Percentiles rank a stretch among this genome's conserved stretches.
Conservation (phyloP, 2,329 filamentous ascomycete genomes). For the Penicillium sp. region DNA sequence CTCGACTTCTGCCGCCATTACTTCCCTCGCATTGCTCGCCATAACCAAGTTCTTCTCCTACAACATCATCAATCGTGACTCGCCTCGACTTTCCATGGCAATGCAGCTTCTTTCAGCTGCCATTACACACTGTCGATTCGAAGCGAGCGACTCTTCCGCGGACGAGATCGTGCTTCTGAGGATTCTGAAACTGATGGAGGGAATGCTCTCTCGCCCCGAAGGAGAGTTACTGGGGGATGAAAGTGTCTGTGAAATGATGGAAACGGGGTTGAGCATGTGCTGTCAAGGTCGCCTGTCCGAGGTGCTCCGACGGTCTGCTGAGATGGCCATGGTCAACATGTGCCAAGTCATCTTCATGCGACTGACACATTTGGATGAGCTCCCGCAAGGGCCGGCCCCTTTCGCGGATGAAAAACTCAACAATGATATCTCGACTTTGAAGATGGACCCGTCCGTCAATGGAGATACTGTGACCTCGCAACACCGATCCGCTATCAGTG, state of each 20-base stretch:
- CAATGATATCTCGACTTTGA: slow-evolving; percentile 71
- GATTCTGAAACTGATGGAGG: slow-evolving; percentile 97
- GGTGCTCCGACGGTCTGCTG: slow-evolving; percentile 84
- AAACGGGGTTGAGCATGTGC: slow-evolving; percentile 94
- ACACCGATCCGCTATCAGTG: slow-evolving; percentile 47
- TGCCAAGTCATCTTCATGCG: slow-evolving; percentile 98
- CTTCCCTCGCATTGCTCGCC: slow-evolving; percentile 88
- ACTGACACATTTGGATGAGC: slow-evolving; percentile 81
- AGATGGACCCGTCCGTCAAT: slow-evolving; percentile 79
- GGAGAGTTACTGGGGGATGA: slow-evolving; percentile 95
- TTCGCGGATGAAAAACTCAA: slow-evolving; percentile 59
- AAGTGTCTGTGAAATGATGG: slow-evolving; percentile 99
- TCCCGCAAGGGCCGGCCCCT: slow-evolving; percentile 67
- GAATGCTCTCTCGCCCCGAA: slow-evolving; percentile 92
- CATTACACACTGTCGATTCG: slow-evolving; percentile 96
- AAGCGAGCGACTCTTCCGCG: slow-evolving; percentile 91
- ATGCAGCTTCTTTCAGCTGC: slow-evolving; percentile 95
- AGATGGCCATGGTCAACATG: slow-evolving; percentile 98
- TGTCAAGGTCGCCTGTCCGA: slow-evolving; percentile 92
- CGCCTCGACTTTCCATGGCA: slow-evolving; percentile 83
- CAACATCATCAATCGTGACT: slow-evolving; percentile 81
- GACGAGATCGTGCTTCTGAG: slow-evolving; percentile 94
- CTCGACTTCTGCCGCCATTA: slow-evolving; percentile 93
- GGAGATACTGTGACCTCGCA: slow-evolving; percentile 64
- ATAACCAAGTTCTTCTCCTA: slow-evolving; percentile 97